Percentiles rank a stretch among this genome's conserved stretches.
phyloP scores from a whole-genome alignment of 768 basidiomycete genomes.

The Trametes cubensis region DNA sequence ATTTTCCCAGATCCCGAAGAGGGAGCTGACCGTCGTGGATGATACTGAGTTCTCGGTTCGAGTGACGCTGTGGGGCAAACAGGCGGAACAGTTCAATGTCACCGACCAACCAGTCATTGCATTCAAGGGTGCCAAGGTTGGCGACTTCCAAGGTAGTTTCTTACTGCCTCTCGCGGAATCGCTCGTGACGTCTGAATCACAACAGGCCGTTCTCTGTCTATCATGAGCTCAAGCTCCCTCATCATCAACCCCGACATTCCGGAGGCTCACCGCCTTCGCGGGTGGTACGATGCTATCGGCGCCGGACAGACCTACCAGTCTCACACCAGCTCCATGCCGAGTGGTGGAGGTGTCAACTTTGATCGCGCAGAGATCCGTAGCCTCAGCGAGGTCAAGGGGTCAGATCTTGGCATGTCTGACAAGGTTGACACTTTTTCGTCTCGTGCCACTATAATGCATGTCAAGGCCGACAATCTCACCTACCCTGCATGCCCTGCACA shows the following conservation, averaged over 20 bases:
- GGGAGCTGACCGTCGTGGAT: conserved; percentile 89
- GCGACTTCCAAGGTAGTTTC: conserved; percentile 78
- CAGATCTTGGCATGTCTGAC: conserved; percentile 74
- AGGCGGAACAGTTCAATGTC: conserved; percentile 79
- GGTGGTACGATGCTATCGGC: conserved; percentile 88
- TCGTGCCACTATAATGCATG: conserved; percentile 84
- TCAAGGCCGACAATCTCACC: conserved; percentile 77
- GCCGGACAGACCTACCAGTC: conserved; percentile 66
- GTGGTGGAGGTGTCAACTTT: conserved; percentile 49
- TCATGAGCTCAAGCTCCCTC: conserved; percentile 81
- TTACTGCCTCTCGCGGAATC: not conserved
- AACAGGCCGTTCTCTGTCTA: conserved; percentile 80
- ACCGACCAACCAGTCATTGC: conserved; percentile 75
- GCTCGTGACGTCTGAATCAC: not conserved
- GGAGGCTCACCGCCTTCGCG: conserved; percentile 83
- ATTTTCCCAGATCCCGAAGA: conserved; percentile 69
- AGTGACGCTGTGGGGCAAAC: conserved; percentile 94
- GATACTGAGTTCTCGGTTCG: conserved; percentile 75
- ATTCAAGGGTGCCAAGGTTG: conserved; percentile 91
- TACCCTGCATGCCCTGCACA: conserved; percentile 88
- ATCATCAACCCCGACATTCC: conserved; percentile 87
- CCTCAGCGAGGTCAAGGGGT: conserved; percentile 76
- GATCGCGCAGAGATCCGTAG: conserved; percentile 74
- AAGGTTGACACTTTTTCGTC: conserved; percentile 79
- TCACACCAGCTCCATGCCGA: conserved; percentile 52